phyloP scores from a whole-genome alignment of 768 basidiomycete species.

The Dioszegia crocea region DNA sequence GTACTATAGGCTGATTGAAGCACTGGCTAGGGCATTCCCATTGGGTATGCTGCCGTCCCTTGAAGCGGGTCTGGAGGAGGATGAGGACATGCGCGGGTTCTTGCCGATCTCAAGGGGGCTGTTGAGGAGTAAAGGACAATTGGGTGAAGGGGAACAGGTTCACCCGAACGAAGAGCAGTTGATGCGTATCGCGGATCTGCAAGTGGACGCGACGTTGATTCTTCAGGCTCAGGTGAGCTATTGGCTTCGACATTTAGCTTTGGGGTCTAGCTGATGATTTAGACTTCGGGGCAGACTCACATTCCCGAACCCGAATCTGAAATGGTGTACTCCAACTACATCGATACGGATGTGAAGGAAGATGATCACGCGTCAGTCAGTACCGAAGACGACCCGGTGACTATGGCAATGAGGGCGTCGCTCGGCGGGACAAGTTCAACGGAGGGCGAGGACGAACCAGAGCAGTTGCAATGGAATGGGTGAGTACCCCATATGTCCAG shows the following conservation, averaged over 20 bases:
- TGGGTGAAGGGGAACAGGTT: constrained; percentile 41
- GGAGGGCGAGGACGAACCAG: constrained; percentile 60
- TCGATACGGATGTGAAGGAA: constrained; percentile 31
- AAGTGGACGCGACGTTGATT: constrained; percentile 68
- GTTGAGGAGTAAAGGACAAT: constrained; percentile 21
- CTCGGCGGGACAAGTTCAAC: constrained; percentile 61
- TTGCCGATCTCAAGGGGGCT: constrained; percentile 69
- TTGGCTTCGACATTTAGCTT: not conserved
- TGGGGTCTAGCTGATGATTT: not conserved
- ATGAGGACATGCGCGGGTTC: constrained; percentile 82
- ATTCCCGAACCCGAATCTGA: not conserved
- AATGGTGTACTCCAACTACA: not conserved
- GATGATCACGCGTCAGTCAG: constrained; percentile 65
- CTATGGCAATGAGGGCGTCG: constrained; percentile 54
- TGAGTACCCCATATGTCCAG: not conserved
- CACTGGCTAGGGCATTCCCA: constrained; percentile 68
- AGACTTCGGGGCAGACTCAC: not conserved
- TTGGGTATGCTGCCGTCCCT: constrained; percentile 59
- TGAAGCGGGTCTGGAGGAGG: constrained; percentile 72
- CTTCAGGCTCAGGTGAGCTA: constrained; percentile 59
- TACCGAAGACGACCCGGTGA: constrained; percentile 77
- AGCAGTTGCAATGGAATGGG: constrained; percentile 59
- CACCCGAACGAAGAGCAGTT: constrained; percentile 95
- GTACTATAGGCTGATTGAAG: constrained; percentile 64
- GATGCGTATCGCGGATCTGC: constrained; percentile 83